A percentile compares a stretch with the other conserved stretches of the same genome.
Conservation (phyloP, 2,329 filamentous ascomycete species). For the Aschersonia sp. region DNA sequence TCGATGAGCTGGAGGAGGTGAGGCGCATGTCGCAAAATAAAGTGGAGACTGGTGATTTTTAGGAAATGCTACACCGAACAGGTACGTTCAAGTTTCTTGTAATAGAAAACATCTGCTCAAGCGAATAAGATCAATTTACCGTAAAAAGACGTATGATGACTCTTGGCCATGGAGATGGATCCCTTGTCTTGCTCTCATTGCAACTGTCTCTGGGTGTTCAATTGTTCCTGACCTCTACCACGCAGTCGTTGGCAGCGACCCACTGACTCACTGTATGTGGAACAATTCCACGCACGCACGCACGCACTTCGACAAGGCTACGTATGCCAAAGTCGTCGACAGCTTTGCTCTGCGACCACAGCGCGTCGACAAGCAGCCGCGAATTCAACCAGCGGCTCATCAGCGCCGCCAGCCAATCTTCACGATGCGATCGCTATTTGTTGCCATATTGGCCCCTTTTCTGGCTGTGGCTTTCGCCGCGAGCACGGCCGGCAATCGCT, state of each 20-base stretch:
- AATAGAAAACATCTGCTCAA: too few species aligned
- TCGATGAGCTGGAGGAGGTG: not conserved
- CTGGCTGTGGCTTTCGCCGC: constrained; percentile 56
- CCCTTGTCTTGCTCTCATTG: too few species aligned
- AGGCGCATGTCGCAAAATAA: not conserved
- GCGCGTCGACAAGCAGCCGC: not conserved
- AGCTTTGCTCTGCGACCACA: too few species aligned
- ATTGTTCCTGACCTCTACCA: too few species aligned
- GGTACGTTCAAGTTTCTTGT: not conserved
- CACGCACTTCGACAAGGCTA: constrained; percentile 13
- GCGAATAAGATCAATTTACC: too few species aligned
- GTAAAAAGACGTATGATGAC: too few species aligned
- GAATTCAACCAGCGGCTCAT: not conserved
- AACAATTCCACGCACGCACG: too few species aligned
- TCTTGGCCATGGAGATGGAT: too few species aligned
- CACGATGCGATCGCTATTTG: constrained; percentile 60
- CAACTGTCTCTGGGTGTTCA: too few species aligned
- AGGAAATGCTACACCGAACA: not conserved
- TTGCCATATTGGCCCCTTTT: constrained; percentile 53
- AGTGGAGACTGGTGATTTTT: not conserved
- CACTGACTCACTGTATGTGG: too few species aligned
- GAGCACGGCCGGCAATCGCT: constrained; percentile 63
- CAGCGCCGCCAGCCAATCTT: not conserved
- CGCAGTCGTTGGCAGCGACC: too few species aligned
- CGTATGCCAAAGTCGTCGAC: constrained; percentile 17